Conservation (phyloP, 805 yeast species). For the Candida sonorensis region DNA sequence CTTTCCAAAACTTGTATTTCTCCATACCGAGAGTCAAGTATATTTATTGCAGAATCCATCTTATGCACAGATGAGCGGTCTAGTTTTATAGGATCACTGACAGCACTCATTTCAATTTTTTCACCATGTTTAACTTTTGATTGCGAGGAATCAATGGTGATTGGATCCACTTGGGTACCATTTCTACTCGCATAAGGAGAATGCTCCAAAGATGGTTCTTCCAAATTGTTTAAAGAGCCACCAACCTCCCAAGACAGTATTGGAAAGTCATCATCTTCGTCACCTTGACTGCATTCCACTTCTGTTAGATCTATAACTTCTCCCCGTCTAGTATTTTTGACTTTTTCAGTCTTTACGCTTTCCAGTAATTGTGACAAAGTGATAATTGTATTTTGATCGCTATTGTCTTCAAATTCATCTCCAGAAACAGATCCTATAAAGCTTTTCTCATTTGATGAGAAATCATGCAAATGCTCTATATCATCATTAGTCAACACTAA, state of each 20-base stretch:
- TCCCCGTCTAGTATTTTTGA: no score
- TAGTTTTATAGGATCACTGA: no score
- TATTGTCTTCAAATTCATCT: slow-evolving; percentile 1
- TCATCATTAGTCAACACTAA: slow-evolving; percentile 13
- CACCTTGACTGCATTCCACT: slow-evolving; percentile 1
- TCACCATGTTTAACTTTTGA: no score
- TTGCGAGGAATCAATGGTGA: slow-evolving; percentile 8
- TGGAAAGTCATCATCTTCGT: no score
- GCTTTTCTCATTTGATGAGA: slow-evolving; percentile 9
- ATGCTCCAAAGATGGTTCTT: background rate
- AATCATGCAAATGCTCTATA: slow-evolving; percentile 13
- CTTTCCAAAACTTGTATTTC: slow-evolving; percentile 19
- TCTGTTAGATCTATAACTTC: no score
- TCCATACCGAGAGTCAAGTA: no score
- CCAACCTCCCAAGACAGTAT: no score
- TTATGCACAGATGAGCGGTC: no score
- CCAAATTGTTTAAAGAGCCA: no score
- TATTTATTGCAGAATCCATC: no score
- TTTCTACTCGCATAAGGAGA: background rate
- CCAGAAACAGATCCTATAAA: slow-evolving; percentile 12
- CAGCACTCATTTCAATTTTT: no score
- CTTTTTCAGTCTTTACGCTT: no score
- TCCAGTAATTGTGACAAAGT: slow-evolving; percentile 14
- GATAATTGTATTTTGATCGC: slow-evolving; percentile 3
- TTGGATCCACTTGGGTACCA: slow-evolving; percentile 14